Evolutionary conservation across 495 filamentous ascomycete genomes (phyloP).

Genomic region (Penicillium bovifimosum): DNA sequence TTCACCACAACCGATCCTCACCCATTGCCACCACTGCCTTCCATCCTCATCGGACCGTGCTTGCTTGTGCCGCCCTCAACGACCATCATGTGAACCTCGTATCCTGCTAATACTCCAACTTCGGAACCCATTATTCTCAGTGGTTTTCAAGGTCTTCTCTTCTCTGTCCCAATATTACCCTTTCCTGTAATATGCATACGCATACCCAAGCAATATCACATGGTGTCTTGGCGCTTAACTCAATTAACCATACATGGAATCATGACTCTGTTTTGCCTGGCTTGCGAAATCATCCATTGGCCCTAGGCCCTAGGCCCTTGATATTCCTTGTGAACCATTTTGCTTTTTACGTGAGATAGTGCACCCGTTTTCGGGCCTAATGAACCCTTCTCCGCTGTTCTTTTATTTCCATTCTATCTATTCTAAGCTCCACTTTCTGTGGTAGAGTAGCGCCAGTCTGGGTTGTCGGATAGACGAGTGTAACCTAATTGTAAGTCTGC

Average conservation of each 20-base stretch:
- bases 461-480: not conserved
- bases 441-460: not conserved
- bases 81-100: slow-evolving; percentile 46
- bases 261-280: not conserved
- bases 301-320: too few relatives aligned
- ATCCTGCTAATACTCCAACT: slow-evolving; percentile 30
- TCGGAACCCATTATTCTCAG: slow-evolving; percentile 1
- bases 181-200: slow-evolving; percentile 14
- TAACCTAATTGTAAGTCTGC: too few relatives aligned
- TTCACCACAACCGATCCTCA: slow-evolving; percentile 67
- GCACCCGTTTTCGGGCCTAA: not conserved
- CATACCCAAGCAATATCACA: slow-evolving; percentile 8
- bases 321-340: not conserved
- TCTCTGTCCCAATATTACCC: not conserved
- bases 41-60: slow-evolving; percentile 90
- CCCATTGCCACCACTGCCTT: slow-evolving; percentile 88
- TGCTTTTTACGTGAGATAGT: not conserved
- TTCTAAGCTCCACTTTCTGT: not conserved
- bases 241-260: slow-evolving; percentile 1
- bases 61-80: slow-evolving; percentile 67
- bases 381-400: not conserved
- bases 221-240: slow-evolving; percentile 14
- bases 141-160: not conserved
- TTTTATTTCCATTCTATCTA: not conserved
- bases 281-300: not conserved